Percentiles rank a stretch among this genome's conserved stretches.
Evolutionary conservation across 805 yeast species (phyloP).

Genomic region (Candida maltosa): DNA sequence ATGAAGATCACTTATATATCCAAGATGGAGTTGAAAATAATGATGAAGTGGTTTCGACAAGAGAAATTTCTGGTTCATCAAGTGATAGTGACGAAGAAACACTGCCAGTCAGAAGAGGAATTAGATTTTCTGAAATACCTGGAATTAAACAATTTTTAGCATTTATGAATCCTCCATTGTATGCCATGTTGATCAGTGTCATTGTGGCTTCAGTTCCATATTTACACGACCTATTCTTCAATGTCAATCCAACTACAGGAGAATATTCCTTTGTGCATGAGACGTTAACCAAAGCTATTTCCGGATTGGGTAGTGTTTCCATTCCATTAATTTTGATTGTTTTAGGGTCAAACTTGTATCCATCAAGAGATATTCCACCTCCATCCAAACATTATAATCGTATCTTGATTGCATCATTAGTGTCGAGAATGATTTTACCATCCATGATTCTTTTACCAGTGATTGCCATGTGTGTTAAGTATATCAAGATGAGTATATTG

Average conservation of each 20-base stretch:
- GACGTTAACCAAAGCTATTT: conserved; percentile 61
- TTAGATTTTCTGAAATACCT: conserved; percentile 5
- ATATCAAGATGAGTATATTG: conserved; percentile 64
- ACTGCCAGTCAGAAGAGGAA: not conserved
- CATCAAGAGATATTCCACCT: conserved; percentile 65
- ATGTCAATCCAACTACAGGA: conserved; percentile 12
- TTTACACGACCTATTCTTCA: conserved; percentile 56
- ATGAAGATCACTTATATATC: not conserved
- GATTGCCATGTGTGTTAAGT: conserved; percentile 62
- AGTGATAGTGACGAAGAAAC: not conserved
- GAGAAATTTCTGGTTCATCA: no score
- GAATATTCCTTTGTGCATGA: conserved; percentile 59
- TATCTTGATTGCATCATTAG: conserved; percentile 63
- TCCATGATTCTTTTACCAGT: conserved; percentile 65
- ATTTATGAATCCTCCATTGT: conserved; percentile 79
- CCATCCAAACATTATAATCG: conserved; percentile 59
- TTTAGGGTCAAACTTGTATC: conserved; percentile 74
- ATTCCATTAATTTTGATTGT: conserved; percentile 75
- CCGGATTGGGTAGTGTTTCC: conserved; percentile 69
- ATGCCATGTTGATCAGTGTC: conserved; percentile 69
- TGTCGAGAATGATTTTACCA: conserved; percentile 78
- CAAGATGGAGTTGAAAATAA: no score
- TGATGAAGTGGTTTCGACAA: no score
- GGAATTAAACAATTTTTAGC: conserved; percentile 22
- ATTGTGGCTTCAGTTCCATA: conserved; percentile 65